Percentiles rank a stretch among this genome's conserved stretches.
phyloP scores from a whole-genome alignment of 257 asterid genomes.

The Gynochthodes officinalis region DNA sequence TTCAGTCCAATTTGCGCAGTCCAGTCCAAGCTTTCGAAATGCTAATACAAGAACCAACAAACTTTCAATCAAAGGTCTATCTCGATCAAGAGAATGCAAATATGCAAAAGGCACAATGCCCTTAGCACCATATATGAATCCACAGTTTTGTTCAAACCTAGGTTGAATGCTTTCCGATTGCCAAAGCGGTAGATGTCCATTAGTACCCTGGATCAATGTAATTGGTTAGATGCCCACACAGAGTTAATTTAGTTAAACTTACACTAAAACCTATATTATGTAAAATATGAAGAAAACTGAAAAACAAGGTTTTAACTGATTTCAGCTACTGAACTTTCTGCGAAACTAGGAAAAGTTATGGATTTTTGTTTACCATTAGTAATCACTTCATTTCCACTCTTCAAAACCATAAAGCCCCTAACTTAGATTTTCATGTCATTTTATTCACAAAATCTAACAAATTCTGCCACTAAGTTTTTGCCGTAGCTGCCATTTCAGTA shows the following conservation, averaged over 20 bases:
- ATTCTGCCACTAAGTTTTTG: not conserved
- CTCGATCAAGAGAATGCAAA: not conserved
- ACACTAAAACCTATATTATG: not conserved
- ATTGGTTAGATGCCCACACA: slow-evolving; percentile 12
- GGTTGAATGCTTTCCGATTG: slow-evolving; percentile 82
- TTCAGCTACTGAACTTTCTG: not conserved
- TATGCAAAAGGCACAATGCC: not conserved
- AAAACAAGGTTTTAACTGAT: not conserved
- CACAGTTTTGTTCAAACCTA: slow-evolving; percentile 44
- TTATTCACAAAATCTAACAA: not conserved
- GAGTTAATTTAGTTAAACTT: not conserved
- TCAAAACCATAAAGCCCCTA: not conserved
- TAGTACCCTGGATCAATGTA: slow-evolving; percentile 61
- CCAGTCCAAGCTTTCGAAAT: slow-evolving; percentile 88
- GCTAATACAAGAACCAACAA: slow-evolving; percentile 47
- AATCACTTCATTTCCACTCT: not conserved
- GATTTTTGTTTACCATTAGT: not conserved
- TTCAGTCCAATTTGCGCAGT: slow-evolving; percentile 97
- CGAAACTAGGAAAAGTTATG: not conserved
- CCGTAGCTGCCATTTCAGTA: not conserved
- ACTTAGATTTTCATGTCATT: no score
- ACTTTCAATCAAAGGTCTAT: not conserved
- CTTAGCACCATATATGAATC: slow-evolving; percentile 12
- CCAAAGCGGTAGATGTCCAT: slow-evolving; percentile 79
- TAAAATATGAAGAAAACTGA: not conserved